Conservation (phyloP, 2,329 filamentous ascomycete genomes). For the Grosmannia clavigera region DNA sequence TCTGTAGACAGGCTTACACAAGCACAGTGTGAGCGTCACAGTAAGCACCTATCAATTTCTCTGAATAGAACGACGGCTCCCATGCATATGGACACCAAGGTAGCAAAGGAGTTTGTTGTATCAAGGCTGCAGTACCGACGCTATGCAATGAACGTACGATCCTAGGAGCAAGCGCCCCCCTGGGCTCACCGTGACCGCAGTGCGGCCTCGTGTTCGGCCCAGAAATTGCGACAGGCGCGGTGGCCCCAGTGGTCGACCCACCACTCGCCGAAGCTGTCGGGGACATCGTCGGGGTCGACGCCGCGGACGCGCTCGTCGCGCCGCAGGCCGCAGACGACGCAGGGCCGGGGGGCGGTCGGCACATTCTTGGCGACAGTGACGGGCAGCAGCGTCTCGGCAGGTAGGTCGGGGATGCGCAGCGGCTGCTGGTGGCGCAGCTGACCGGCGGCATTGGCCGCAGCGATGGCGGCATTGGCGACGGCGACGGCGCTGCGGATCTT, state of each 20-base stretch:
- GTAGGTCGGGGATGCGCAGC: slow-evolving; percentile 54
- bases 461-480: slow-evolving; percentile 41
- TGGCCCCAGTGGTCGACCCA: slow-evolving; percentile 88
- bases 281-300: slow-evolving; percentile 56
- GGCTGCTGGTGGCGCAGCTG: slow-evolving; percentile 14
- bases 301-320: slow-evolving; percentile 70
- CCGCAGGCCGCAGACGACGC: slow-evolving; percentile 77
- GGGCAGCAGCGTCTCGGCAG: slow-evolving; percentile 53
- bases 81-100: no score
- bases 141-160: no score
- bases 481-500: slow-evolving; percentile 61
- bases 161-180: no score
- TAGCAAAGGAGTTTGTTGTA: no score
- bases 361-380: slow-evolving; percentile 61
- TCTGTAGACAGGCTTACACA: no score
- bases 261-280: slow-evolving; percentile 94
- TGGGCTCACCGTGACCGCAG: slow-evolving; percentile 32
- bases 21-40: no score
- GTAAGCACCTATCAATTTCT: no score
- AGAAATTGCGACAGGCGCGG: slow-evolving; percentile 69
- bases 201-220: slow-evolving; percentile 61
- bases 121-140: no score
- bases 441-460: slow-evolving; percentile 9
- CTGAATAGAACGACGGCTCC: no score
- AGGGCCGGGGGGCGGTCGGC: slow-evolving; percentile 60